Percentiles rank a stretch among this genome's conserved stretches.
Evolutionary conservation across 352 stramenopile genomes (phyloP).

Genomic region (Globisporangium ultimum): DNA sequence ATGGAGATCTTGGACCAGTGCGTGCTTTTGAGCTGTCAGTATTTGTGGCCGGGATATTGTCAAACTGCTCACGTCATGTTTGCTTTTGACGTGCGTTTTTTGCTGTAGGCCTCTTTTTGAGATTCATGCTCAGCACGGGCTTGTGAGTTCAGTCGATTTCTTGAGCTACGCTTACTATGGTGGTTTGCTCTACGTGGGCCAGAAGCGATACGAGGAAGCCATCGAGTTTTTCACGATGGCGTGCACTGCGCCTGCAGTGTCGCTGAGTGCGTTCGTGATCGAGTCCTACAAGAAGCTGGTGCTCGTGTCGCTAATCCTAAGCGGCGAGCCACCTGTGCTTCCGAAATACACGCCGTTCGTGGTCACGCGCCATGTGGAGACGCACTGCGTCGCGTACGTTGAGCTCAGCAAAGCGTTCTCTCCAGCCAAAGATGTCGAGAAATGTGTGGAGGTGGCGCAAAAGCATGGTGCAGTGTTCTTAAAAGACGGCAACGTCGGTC

Average conservation of each 20-base stretch:
- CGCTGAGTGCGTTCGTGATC: conserved; percentile 76
- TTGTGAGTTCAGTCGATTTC: conserved; percentile 62
- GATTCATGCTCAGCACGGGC: conserved; percentile 53
- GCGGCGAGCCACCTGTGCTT: conserved; percentile 46
- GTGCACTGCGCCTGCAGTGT: conserved; percentile 66
- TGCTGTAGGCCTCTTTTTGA: conserved; percentile 59
- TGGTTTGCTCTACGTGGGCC: conserved; percentile 62
- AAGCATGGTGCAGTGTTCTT: conserved; percentile 46
- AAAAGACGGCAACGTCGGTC: conserved; percentile 63
- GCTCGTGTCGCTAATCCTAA: conserved; percentile 59
- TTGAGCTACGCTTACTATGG: conserved; percentile 85
- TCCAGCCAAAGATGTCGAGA: conserved; percentile 29
- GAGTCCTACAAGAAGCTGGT: conserved; percentile 84
- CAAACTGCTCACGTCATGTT: neutral
- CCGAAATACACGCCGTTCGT: conserved; percentile 83
- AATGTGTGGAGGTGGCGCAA: conserved; percentile 28
- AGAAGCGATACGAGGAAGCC: conserved; percentile 76
- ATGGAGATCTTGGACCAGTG: conserved; percentile 68
- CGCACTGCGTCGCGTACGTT: conserved; percentile 57
- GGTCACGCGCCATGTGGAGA: conserved; percentile 65
- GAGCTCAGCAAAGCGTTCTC: conserved; percentile 59
- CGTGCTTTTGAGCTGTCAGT: conserved; percentile 5
- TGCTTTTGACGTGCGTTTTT: conserved; percentile 8
- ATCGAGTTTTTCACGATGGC: conserved; percentile 71
- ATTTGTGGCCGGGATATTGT: neutral